Base-by-base conservation (phyloP, 1,284 basidiomycete genomes). In the Ustilago hordei region DNA sequence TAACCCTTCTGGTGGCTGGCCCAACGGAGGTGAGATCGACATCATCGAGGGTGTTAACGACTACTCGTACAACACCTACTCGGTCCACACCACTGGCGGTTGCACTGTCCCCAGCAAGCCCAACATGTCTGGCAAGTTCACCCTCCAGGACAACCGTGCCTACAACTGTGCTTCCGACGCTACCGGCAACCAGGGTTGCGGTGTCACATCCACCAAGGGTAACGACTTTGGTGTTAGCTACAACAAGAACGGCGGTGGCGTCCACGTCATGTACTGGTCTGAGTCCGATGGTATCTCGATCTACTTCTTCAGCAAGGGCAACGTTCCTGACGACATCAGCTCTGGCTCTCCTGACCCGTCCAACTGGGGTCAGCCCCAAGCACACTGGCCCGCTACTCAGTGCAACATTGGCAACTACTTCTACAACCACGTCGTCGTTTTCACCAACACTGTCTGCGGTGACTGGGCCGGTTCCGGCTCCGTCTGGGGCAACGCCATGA, bases 161-260 rank as follows among this genome's bases (percentile, higher is more conserved):
- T 88, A 86, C 34, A 87, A 91, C 78, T 93, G 92, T 80, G 88
- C 91, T 68, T 87, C 88, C 4, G 87, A 88, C 31, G 79, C 87
- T 35, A 90, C 90, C 78, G 87, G 78, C 79, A 93, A 93, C 78
- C 85, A 89, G 0, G 91, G 91, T 0, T 93, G 92, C 76, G 90
- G 90, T n/a, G 91, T 92, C 28, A 81, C 87, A 31, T 78, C 89
- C 76, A 45, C 82, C 75, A 56, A 88, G 55, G 56, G 81, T 0
- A 87, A 87, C 55, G 91, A 84, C 23, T 91, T 89, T 75, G 91
- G 91, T 0, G 89, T 90, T 32, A 70, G 81, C 4, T 91, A 91
- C 86, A 92, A 92, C 81, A 75, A 78, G 15, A 88, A 88, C 36
- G 90, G 91, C 15, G 92, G 91, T 23, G 90, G 91, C 6, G 89